Percentiles rank a stretch among this genome's conserved stretches.
Evolutionary conservation across 176 grass and related monocot genomes (phyloP).

Genomic region (Pontederia paniculata): DNA sequence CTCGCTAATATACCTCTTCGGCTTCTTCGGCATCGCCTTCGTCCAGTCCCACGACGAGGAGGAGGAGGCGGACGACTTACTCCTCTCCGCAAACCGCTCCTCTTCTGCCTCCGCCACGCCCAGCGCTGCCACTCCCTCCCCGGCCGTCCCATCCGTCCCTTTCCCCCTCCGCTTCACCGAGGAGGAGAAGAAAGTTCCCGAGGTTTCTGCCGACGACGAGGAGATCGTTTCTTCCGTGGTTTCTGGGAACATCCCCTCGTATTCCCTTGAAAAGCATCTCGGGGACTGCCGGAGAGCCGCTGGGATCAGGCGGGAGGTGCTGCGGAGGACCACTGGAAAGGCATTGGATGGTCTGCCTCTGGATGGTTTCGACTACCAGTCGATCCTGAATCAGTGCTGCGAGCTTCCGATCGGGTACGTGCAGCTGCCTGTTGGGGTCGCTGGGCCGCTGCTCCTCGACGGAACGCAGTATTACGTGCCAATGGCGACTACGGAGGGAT

Average conservation of each 20-base stretch:
- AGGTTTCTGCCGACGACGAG: conserved; percentile 40
- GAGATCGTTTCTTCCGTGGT: conserved; percentile 54
- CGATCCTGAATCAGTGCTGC: conserved; percentile 79
- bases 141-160: conserved; percentile 6
- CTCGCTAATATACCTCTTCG: conserved; percentile 85
- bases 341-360: conserved; percentile 60
- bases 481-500: conserved; percentile 93
- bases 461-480: conserved; percentile 59
- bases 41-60: conserved; percentile 61
- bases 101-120: too few relatives aligned
- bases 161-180: background rate
- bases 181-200: conserved; percentile 35
- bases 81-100: conserved; percentile 8
- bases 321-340: conserved; percentile 45
- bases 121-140: background rate
- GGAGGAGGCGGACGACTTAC: conserved; percentile 62
- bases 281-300: conserved; percentile 85
- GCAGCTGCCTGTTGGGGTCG: conserved; percentile 67
- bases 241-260: conserved; percentile 55
- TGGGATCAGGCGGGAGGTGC: conserved; percentile 48
- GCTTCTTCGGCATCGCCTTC: conserved; percentile 90
- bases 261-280: conserved; percentile 53
- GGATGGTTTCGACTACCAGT: conserved; percentile 71
- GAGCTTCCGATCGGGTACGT: conserved; percentile 75
- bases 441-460: conserved; percentile 67